These are phyloP conservation scores for Thermochaetoides thermophila DNA, from an alignment of 495 filamentous ascomycete species.

Conservation along the genomic window DNA sequence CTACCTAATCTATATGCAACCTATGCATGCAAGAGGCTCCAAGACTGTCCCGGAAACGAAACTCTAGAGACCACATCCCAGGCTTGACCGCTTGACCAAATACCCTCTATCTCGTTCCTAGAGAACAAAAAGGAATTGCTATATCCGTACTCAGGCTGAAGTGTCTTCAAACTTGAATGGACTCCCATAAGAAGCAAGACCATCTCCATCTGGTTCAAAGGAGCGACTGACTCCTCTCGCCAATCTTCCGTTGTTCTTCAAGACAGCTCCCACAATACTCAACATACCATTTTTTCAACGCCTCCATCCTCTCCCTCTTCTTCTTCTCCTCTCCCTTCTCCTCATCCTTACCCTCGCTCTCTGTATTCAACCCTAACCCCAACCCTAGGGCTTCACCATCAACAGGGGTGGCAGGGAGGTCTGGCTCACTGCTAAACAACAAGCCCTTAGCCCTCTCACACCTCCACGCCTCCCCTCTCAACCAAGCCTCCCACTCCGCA, in stretches of 20 bases:
- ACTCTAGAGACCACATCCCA: no score
- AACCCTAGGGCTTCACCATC: conserved; percentile 11
- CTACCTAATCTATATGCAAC: no score
- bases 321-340: conserved; percentile 1
- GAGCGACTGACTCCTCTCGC: conserved; percentile 5
- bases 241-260: conserved; percentile 34
- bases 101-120: no score
- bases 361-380: not conserved
- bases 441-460: conserved; percentile 49
- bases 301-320: conserved; percentile 25
- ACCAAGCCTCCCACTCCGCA: conserved; percentile 85
- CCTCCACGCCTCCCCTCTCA: conserved; percentile 51
- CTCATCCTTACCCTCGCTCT: conserved; percentile 4
- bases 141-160: no score
- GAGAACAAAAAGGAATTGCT: no score
- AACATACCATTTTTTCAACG: conserved; percentile 47
- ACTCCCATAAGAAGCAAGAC: no score
- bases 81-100: no score
- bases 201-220: no score
- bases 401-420: conserved; percentile 10
- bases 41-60: no score
- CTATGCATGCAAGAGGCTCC: no score
- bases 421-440: conserved; percentile 18
- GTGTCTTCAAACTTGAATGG: no score
- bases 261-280: conserved; percentile 64